A percentile compares a stretch with the other conserved stretches of the same genome.
These are phyloP conservation scores for Globisporangium carolinianum DNA, from an alignment of 352 stramenopile genomes.

Conservation along the genomic window DNA sequence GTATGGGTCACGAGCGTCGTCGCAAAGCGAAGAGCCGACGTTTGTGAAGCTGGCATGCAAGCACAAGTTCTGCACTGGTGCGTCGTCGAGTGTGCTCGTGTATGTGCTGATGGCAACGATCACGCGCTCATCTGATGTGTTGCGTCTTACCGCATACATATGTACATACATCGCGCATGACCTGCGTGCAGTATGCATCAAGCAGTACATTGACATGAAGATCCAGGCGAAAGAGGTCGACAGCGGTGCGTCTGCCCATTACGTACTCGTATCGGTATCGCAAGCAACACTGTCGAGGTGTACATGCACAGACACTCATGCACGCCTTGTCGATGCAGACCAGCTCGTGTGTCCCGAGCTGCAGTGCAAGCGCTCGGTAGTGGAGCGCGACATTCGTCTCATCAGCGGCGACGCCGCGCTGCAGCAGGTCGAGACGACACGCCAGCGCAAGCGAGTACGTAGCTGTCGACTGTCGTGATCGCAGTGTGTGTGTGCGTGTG, in stretches of 20 bases:
- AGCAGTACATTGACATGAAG: slow-evolving; percentile 52
- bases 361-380: slow-evolving; percentile 34
- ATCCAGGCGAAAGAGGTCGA: slow-evolving; percentile 52
- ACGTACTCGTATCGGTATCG: background rate
- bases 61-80: slow-evolving; percentile 54
- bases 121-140: too few relatives aligned
- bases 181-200: slow-evolving; percentile 31
- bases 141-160: background rate
- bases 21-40: slow-evolving; percentile 12
- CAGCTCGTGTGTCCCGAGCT: slow-evolving; percentile 60
- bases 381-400: slow-evolving; percentile 25
- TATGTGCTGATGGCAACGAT: too few relatives aligned
- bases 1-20: too few relatives aligned
- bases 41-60: slow-evolving; percentile 43
- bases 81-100: background rate
- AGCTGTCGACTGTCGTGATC: too few relatives aligned
- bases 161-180: background rate
- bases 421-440: slow-evolving; percentile 20
- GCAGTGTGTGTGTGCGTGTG: background rate
- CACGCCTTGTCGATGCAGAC: slow-evolving; percentile 13
- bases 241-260: slow-evolving; percentile 24
- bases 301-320: slow-evolving; percentile 6
- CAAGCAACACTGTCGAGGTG: background rate
- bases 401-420: slow-evolving; percentile 22
- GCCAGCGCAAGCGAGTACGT: slow-evolving; percentile 54